phyloP scores from a whole-genome alignment of 805 yeast species.

The Ogataea sp. region DNA sequence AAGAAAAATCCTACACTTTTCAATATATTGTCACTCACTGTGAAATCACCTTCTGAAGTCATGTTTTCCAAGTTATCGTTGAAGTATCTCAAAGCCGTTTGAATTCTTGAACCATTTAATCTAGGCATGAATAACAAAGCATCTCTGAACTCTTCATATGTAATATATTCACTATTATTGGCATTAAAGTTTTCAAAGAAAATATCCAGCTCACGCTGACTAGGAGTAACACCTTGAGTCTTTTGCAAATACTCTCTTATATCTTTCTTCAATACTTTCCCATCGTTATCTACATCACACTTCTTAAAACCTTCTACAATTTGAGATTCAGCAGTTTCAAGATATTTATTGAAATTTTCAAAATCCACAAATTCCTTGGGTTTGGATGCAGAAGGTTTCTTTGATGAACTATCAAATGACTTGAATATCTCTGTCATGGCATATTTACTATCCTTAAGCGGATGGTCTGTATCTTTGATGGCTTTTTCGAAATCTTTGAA shows the following conservation, averaged over 20 bases:
- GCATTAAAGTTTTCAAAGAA: slow-evolving; percentile 50
- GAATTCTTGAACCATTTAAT: slow-evolving; percentile 62
- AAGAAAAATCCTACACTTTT: slow-evolving; percentile 86
- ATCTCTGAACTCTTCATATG: slow-evolving; percentile 82
- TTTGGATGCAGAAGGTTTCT: slow-evolving; percentile 2
- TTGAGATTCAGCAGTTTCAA: slow-evolving; percentile 60
- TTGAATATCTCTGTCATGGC: slow-evolving; percentile 51
- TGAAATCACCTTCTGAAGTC: slow-evolving; percentile 88
- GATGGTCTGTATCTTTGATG: slow-evolving; percentile 45
- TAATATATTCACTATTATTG: slow-evolving; percentile 56
- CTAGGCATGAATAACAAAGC: slow-evolving; percentile 80
- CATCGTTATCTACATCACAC: slow-evolving; percentile 69
- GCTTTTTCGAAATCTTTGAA: slow-evolving; percentile 40
- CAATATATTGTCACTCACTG: slow-evolving; percentile 67
- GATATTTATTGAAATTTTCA: slow-evolving; percentile 58
- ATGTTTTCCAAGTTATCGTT: slow-evolving; percentile 71
- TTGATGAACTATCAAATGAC: slow-evolving; percentile 28
- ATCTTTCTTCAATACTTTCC: slow-evolving; percentile 57
- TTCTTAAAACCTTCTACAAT: slow-evolving; percentile 59
- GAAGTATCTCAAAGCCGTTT: slow-evolving; percentile 75
- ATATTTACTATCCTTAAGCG: slow-evolving; percentile 50
- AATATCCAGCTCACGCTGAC: slow-evolving; percentile 41
- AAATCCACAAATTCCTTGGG: slow-evolving; percentile 52
- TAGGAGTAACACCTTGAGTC: slow-evolving; percentile 44
- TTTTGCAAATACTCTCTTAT: slow-evolving; percentile 54